Evolutionary conservation across 371 early-diverging fungal species (phyloP), one percentile per base, ranked within the genome.

Genomic region (Circinella minor): DNA sequence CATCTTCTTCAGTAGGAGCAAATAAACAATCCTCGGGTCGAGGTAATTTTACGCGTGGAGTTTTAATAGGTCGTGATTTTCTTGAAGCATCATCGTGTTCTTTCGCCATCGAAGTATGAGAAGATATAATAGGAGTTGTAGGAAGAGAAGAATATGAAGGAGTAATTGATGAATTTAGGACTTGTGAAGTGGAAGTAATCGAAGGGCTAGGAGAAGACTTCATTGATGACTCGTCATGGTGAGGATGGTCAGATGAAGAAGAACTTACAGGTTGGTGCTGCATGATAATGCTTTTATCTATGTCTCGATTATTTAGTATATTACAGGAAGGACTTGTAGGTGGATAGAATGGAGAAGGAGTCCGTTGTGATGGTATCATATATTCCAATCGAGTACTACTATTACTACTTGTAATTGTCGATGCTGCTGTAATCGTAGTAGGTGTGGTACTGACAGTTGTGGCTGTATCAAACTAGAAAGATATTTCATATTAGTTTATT

Each of bases 1-100:
- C 65, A 15, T 64, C 47, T 36, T 49, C 47, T 18, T 49, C 18
- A 36, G 65, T 49, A 36, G 63, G 15, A 27, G 54, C 65, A 13
- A 65, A n/a, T 54, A 54, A 65, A 47, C 63, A 47, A 54, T 65
- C 65, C 18, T 54, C 49, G 13, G 54, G 65, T 54, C 48, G 54
- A 15, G 43, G 62, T 18, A 46, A 14, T 39, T 61, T 61, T 46
- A 61, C 46, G 62, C 62, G 62, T 38, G 62, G 62, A 46, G 62
- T 61, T 61, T 14, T 14, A 43, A 39, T 14, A 43, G 38, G 43
- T 18, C 46, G n/a, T 34, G 43, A 9, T 3, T 39, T 63, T 39
- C 63, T 63, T 63, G 43, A 47, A 47, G 63, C 15, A 47, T 39
- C 27, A 36, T 27, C 46, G 38, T 20, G n/a, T 39, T 46, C 20